These are phyloP conservation scores for Aureobasidium sp. DNA, from an alignment of 2,329 filamentous ascomycete species.

Conservation along the genomic window DNA sequence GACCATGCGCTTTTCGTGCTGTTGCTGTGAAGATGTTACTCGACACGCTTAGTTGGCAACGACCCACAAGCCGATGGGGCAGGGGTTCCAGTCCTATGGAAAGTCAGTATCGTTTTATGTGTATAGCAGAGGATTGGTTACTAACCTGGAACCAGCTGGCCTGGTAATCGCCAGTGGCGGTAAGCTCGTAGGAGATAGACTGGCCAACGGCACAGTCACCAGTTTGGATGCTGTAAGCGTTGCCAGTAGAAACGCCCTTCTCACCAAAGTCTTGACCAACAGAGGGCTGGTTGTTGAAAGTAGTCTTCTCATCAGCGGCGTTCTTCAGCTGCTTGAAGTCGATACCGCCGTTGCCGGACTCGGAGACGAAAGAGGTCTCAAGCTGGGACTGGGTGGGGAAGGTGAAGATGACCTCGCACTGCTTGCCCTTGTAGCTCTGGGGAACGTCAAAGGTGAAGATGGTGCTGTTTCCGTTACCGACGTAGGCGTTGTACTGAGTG, in stretches of 20 bases:
- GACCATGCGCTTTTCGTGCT: not conserved
- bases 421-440: conserved; percentile 46
- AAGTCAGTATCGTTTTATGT: not conserved
- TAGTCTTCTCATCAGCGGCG: conserved; percentile 44
- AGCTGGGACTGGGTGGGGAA: conserved; percentile 54
- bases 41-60: not conserved
- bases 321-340: conserved; percentile 35
- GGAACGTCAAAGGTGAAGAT: conserved; percentile 67
- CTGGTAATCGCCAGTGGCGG: conserved; percentile 19
- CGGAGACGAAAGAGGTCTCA: conserved; percentile 54
- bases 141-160: conserved; percentile 21
- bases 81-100: conserved; percentile 19
- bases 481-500: conserved; percentile 49
- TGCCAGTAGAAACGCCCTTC: conserved; percentile 20
- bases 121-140: not conserved
- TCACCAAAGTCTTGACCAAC: conserved; percentile 15
- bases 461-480: conserved; percentile 47
- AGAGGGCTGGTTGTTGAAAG: conserved; percentile 21
- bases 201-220: conserved; percentile 23
- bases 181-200: conserved; percentile 22
- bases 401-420: conserved; percentile 59
- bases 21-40: not conserved
- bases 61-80: conserved; percentile 17
- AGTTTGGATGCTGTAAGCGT: conserved; percentile 24
- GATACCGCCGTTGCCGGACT: conserved; percentile 46